These are phyloP conservation scores for Rhododendron kiyosumense DNA, from an alignment of 148 eudicot species.

Conservation along the genomic window DNA sequence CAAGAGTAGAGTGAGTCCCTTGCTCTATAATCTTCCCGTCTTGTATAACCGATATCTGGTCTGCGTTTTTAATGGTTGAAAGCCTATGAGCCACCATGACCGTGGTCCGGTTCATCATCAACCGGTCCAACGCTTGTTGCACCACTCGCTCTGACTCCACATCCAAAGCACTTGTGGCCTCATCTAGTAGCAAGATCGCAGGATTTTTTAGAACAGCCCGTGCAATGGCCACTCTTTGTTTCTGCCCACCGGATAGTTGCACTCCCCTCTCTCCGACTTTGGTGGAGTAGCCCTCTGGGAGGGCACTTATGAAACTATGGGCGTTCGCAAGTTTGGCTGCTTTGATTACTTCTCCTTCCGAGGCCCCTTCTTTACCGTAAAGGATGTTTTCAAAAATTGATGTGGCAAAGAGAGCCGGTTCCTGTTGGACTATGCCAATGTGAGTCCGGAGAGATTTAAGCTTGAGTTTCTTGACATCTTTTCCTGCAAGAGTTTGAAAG, in stretches of 20 bases:
- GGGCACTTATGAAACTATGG: constrained; percentile 76
- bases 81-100: neutral
- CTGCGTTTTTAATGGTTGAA: neutral
- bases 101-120: neutral
- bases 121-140: neutral
- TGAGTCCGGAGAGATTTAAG: constrained; percentile 77
- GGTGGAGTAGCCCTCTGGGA: constrained; percentile 91
- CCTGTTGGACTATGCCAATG: constrained; percentile 89
- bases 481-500: constrained; percentile 40
- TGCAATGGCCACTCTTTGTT: constrained; percentile 12
- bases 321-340: constrained; percentile 93
- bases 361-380: constrained; percentile 91
- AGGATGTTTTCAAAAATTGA: constrained; percentile 87
- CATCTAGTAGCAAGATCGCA: neutral
- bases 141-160: neutral
- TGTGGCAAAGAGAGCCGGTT: constrained; percentile 88
- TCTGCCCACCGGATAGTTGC: constrained; percentile 64
- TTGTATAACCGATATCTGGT: neutral
- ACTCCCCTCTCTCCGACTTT: constrained; percentile 90
- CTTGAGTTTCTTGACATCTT: constrained; percentile 72
- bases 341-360: constrained; percentile 26
- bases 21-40: neutral
- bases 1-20: neutral
- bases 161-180: neutral
- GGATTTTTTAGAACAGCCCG: neutral